These are phyloP conservation scores for Dendryphion nanum DNA, from an alignment of 2,329 filamentous ascomycete genomes.

Conservation along the genomic window DNA sequence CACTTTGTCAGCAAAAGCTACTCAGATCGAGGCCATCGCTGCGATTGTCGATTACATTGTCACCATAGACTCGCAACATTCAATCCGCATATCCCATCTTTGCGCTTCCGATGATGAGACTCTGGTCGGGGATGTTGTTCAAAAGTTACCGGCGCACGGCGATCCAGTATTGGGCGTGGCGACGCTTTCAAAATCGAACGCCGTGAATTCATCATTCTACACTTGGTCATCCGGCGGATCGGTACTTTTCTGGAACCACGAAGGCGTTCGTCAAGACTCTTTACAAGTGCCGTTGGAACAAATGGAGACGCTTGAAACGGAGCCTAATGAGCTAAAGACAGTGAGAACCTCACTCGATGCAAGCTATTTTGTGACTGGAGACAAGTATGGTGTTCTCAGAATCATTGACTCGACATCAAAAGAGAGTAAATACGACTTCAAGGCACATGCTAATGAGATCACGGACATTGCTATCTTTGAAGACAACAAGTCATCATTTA, in stretches of 20 bases:
- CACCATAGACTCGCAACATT: conserved; percentile 70
- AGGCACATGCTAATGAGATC: conserved; percentile 84
- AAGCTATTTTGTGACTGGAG: conserved; percentile 73
- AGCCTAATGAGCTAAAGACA: conserved; percentile 58
- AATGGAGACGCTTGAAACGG: conserved; percentile 43
- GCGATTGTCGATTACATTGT: conserved; percentile 38
- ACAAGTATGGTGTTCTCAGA: conserved; percentile 79
- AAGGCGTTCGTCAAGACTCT: conserved; percentile 66
- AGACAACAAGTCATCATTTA: conserved; percentile 60
- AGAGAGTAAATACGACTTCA: conserved; percentile 66
- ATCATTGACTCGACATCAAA: conserved; percentile 64
- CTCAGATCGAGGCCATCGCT: conserved; percentile 38
- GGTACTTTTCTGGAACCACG: conserved; percentile 77
- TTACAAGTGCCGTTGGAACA: conserved; percentile 71
- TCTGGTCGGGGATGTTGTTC: conserved; percentile 29
- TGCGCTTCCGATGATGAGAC: conserved; percentile 32
- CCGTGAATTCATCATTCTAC: conserved; percentile 69
- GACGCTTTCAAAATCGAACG: conserved; percentile 59
- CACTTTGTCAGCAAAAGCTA: conserved; percentile 22
- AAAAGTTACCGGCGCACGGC: conserved; percentile 56
- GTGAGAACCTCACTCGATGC: conserved; percentile 61
- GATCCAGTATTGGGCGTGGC: conserved; percentile 69
- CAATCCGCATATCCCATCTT: conserved; percentile 64
- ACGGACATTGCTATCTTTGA: conserved; percentile 76
- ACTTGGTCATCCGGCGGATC: conserved; percentile 85